These are phyloP conservation scores for Mycena alexandri DNA, from an alignment of 768 basidiomycete species.

Conservation along the genomic window DNA sequence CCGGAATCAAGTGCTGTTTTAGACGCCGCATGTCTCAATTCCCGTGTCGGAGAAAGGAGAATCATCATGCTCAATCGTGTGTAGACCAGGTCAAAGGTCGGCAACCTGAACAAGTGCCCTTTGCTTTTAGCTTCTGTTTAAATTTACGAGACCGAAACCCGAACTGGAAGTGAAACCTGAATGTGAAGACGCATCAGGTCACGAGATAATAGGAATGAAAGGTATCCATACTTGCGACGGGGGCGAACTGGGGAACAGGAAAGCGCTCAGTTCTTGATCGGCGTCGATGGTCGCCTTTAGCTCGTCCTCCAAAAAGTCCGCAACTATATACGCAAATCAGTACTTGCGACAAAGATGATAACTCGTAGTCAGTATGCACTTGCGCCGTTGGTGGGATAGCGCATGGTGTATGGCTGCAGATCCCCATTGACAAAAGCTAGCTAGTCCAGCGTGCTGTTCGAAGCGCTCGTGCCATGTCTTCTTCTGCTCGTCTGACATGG, in stretches of 20 bases:
- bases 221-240: conserved; percentile 1
- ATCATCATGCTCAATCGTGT: no score
- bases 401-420: not conserved
- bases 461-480: conserved; percentile 5
- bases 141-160: no score
- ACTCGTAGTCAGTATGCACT: conserved; percentile 3
- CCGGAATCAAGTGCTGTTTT: no score
- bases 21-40: no score
- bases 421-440: conserved; percentile 3
- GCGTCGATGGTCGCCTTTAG: not conserved
- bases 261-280: not conserved
- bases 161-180: no score
- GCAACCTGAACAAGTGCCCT: no score
- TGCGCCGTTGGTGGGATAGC: conserved; percentile 17
- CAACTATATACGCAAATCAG: conserved; percentile 3
- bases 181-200: not conserved
- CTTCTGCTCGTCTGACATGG: conserved; percentile 17
- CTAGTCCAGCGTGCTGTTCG: conserved; percentile 2
- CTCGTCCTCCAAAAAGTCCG: conserved; percentile 2
- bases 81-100: no score
- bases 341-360: not conserved
- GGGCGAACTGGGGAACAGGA: not conserved
- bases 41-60: no score
- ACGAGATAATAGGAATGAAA: not conserved
- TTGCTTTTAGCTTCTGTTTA: no score